Base-by-base conservation (phyloP, 257 asterid genomes). In the Nemophila menziesii region DNA sequence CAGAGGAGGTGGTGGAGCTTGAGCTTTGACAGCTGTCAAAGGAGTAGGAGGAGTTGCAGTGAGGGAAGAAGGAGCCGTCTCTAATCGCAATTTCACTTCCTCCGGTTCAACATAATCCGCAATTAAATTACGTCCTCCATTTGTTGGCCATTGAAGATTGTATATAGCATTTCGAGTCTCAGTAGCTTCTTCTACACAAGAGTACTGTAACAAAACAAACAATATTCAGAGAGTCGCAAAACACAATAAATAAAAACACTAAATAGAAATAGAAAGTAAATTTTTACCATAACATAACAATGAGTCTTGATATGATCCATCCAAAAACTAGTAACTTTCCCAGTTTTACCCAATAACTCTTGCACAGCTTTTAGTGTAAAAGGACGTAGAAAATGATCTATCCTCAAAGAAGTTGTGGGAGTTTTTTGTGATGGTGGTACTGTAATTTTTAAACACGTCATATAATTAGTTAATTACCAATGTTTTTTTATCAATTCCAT, bases 281-380 rank as follows among this genome's bases (percentile, higher is more conserved):
- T n/a, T n/a, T n/a, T 4, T 67, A 67, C 73, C 73, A 45, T 67
- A 53, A 67, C 65, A 52, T 56, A 67, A 55, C 69, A 67, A 40
- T 67, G 73, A 49, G 73, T 67, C 66, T 67, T 67, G 50, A 67
- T 67, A 15, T 52, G 58, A 61, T 67, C 73, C 73, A 67, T 67
- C 73, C 69, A 61, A 48, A 61, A 67, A 37, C 44, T 42, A 52
- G 65, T 15, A 33, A 52, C 44, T 22, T 55, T 51, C 11, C 69
- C 69, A 8, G 69, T 52, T 52, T 46, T 61, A 2, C 49, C 60
- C 16, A 67, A 54, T 42, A 67, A 65, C 45, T 67, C 69, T 48
- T 67, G 69, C 45, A 61, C 62, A 42, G 73, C 73, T 61, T 67
- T 67, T 44, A 67, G 22, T 16, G 69, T 67, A 52, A 67, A 57